Evolutionary conservation across 257 asterid species (phyloP), one percentile per base, ranked within the genome.

Genomic region (Perilla frutescens): DNA sequence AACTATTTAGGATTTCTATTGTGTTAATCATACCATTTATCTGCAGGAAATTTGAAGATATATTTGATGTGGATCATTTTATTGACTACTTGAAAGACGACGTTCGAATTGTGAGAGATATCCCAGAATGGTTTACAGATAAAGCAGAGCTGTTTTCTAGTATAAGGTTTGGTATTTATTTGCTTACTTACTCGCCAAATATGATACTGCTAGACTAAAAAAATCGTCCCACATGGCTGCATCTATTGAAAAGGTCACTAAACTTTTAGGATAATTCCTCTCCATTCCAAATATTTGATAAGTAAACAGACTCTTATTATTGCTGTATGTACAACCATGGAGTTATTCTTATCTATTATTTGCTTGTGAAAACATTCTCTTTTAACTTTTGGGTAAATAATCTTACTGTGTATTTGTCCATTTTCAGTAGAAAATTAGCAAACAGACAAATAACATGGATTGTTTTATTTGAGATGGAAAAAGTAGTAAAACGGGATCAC

Each of bases 41-140:
- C 70, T 87, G 87, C 98, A 95, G 99, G 91, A 92, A 95, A 86
- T 90, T 95, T 49, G 98, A 92, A 86, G 99, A 95, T 81, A 92
- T 95, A 75, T 95, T 95, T 73, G 98, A 92, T 75, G 99, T 95
- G 10, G 97, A 90, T 81, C 99, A 95, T 80, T 95, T 95, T 80
- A 87, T 92, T 77, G 93, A 92, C 81, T 95, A 92, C 81, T 87
- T 95, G 82, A 92, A 85, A 87, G 84, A 90, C 75, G 99, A 92
- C 75, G 97, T 95, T 62, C 90, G 74, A 70, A 95, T 95, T 26
- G 97, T 95, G 73, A 96, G 91, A 14, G 98, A 95, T 83, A 89
- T 95, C 62, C 99, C 99, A 7, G 91, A 87, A 36, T 95, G 99
- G 99, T 95, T 95, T 86, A 90, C 99, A n/a, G 98, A 95, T 86